These are phyloP conservation scores for Eucalyptus curtisii DNA, from an alignment of 345 rosid species.

Conservation along the genomic window DNA sequence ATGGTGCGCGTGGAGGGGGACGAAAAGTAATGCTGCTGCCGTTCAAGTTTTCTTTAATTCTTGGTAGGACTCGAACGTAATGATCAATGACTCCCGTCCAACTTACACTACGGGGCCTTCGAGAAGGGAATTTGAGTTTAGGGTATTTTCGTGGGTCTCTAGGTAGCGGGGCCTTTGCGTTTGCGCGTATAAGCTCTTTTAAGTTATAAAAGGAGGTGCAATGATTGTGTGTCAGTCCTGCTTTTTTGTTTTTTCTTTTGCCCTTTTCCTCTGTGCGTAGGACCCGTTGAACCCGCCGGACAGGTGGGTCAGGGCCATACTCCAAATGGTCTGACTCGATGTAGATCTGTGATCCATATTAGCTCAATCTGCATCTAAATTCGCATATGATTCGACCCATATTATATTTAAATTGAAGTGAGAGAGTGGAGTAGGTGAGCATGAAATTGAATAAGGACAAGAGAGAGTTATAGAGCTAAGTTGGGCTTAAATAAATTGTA, in stretches of 20 bases:
- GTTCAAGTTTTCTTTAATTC: not conserved
- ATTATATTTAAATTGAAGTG: not conserved
- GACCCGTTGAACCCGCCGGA: accelerated
- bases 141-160: not conserved
- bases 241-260: not conserved
- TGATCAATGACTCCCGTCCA: not conserved
- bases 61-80: not conserved
- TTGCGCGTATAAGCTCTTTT: not conserved
- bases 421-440: accelerated
- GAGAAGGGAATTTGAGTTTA: not conserved
- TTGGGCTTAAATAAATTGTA: not conserved
- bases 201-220: not conserved
- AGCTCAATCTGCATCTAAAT: too few relatives aligned
- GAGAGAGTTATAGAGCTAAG: not conserved
- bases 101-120: not conserved
- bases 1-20: not conserved
- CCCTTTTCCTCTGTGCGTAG: not conserved
- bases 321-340: accelerated
- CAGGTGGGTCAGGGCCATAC: accelerated
- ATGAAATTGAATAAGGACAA: too few relatives aligned
- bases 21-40: not conserved
- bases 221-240: not conserved
- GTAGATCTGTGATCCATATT: accelerated
- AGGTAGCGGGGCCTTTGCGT: not conserved
- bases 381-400: accelerated